Evolutionary conservation across 768 basidiomycete genomes (phyloP).

Genomic region (Holtermannia corniformis): DNA sequence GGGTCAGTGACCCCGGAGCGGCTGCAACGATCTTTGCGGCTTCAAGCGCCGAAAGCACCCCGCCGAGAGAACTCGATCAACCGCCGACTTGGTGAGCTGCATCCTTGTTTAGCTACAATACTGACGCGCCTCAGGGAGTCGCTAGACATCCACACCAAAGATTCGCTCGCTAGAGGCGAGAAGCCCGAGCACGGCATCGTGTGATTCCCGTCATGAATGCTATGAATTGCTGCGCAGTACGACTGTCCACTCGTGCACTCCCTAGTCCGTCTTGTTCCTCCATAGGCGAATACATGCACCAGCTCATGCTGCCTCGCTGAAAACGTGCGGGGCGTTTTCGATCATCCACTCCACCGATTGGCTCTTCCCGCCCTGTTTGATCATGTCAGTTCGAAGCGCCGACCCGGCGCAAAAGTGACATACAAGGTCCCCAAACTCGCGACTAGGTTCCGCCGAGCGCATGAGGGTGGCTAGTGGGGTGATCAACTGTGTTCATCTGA

Average conservation of each 20-base stretch:
- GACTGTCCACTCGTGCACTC: not conserved
- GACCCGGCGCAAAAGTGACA: not conserved
- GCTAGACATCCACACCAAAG: not conserved
- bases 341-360: slow-evolving; percentile 89
- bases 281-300: too few relatives aligned
- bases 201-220: not conserved
- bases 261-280: too few relatives aligned
- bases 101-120: too few relatives aligned
- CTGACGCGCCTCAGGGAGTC: too few relatives aligned
- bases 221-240: too few relatives aligned
- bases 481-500: slow-evolving; percentile 2
- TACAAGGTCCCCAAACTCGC: slow-evolving; percentile 86
- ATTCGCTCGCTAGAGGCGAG: not conserved
- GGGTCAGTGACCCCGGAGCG: not conserved
- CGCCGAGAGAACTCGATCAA: not conserved
- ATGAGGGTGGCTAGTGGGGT: slow-evolving; percentile 69
- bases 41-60: not conserved
- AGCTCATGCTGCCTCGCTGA: slow-evolving; percentile 16
- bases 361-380: slow-evolving; percentile 68
- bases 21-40: not conserved
- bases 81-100: not conserved
- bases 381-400: not conserved
- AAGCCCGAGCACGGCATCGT: not conserved
- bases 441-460: slow-evolving; percentile 71
- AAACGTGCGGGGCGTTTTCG: slow-evolving; percentile 51